Base-by-base conservation (phyloP, 805 yeast species). In the Saturnispora diversa region DNA sequence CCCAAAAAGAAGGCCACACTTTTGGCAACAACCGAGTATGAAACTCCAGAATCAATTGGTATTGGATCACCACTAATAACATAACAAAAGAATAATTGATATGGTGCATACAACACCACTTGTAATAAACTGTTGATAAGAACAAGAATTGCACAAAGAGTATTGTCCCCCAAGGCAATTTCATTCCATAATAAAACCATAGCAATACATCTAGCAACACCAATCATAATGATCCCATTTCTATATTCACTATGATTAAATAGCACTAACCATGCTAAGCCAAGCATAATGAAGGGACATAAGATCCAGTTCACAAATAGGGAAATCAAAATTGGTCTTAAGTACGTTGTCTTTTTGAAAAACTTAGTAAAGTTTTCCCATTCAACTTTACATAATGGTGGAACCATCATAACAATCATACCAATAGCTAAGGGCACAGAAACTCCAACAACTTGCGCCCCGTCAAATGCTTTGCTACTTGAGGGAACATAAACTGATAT, bases 121-220 rank as follows among this genome's bases (percentile, higher is more conserved):
- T 75, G 81, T 27, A 75, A 50, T 16, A 73, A 28, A 38, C 75
- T 67, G 54, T 75, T 75, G 32, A 72, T 51, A 6, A 72, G 56
- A 2, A 75, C 79, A n/a, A 75, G 48, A 6, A 72, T 49, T 3
- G 74, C 76, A 54, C 81, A 75, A 31, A 72, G 53, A 30, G 63
- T 63, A 34, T 58, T 55, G 50, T 74, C 76, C 5, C 80, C 80
- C 6, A 58, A 65, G 2, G 79, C 74, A 13, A 75, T 58, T 23
- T 70, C 66, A 50, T 70, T 75, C 81, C 80, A 75, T 21, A 75
- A 53, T 37, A 75, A 55, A 1, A 74, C 81, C 80, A 75, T 75
- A 17, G 80, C 81, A 46, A 75, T 74, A 51, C 81, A 75, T 43
- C 80, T 56, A 5, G 78, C 80, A 26, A 72, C 42, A 1, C 81